These are phyloP conservation scores for Dactylellina parvicollis DNA, from an alignment of 2,329 filamentous ascomycete species.

Conservation along the genomic window DNA sequence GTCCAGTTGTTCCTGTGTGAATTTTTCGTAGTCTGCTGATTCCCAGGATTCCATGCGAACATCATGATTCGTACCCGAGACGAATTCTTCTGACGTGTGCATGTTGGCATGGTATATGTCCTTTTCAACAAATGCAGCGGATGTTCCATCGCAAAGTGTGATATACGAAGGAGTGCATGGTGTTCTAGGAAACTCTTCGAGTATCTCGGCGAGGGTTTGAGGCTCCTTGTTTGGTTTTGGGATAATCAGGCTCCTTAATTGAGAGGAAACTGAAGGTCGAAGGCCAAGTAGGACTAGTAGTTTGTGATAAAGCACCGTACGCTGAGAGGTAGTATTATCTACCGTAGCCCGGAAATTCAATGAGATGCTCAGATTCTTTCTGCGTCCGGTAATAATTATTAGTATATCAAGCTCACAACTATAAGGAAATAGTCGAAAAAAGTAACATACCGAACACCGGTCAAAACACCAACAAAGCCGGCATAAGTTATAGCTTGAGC, in stretches of 20 bases:
- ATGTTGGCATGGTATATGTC: conserved; percentile 65
- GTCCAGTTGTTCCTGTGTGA: background rate
- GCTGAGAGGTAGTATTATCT: conserved; percentile 60
- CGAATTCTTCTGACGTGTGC: conserved; percentile 65
- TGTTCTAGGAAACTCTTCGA: conserved; percentile 59
- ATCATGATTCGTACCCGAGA: conserved; percentile 70
- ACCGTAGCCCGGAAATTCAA: conserved; percentile 67
- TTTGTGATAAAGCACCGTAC: conserved; percentile 65
- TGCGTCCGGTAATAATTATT: conserved; percentile 45
- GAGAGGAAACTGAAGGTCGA: conserved; percentile 67
- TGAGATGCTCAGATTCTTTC: conserved; percentile 64
- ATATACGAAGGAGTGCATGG: conserved; percentile 69
- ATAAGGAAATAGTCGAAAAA: background rate
- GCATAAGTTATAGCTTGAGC: conserved; percentile 66
- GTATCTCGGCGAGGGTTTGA: conserved; percentile 50
- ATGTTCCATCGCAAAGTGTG: conserved; percentile 66
- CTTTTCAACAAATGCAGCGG: conserved; percentile 68
- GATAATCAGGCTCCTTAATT: conserved; percentile 62
- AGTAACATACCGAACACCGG: conserved; percentile 63
- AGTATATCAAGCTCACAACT: conserved; percentile 5
- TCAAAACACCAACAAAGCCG: conserved; percentile 66
- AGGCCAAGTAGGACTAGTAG: conserved; percentile 67
- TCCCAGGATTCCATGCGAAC: conserved; percentile 54
- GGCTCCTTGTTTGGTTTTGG: conserved; percentile 17
- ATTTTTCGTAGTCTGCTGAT: conserved; percentile 26